Conservation (phyloP, 2,329 filamentous ascomycete genomes). For the Ophiostoma ulmi region DNA sequence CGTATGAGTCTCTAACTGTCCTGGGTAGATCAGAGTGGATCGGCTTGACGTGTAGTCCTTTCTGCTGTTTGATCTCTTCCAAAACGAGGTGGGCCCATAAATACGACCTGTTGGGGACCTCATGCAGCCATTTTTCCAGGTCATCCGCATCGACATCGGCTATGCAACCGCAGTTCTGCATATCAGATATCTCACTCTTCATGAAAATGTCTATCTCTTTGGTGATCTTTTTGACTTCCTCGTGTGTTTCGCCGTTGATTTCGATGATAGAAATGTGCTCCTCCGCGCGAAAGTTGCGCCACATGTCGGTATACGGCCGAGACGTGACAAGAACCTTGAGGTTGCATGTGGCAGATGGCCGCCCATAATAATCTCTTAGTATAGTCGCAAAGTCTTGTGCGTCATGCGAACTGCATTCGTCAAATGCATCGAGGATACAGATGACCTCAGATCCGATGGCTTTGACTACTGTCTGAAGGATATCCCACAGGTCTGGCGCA, state of each 20-base stretch:
- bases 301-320: background rate
- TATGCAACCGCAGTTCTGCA: background rate
- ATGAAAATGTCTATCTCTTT: background rate
- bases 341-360: background rate
- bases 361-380: background rate
- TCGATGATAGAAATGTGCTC: background rate
- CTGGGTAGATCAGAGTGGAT: background rate
- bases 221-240: background rate
- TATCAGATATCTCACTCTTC: background rate
- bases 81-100: background rate
- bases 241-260: background rate
- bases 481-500: background rate
- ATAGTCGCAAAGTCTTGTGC: background rate
- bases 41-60: background rate
- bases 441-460: background rate
- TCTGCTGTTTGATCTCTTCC: background rate
- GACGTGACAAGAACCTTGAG: background rate
- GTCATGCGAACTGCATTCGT: background rate
- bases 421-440: background rate
- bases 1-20: background rate
- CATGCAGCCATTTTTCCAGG: background rate
- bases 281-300: background rate
- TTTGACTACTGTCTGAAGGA: background rate
- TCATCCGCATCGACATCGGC: background rate
- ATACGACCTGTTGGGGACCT: background rate